A percentile compares a stretch with the other conserved stretches of the same genome.
Conservation (phyloP, 352 stramenopile genomes). For the Thalassiosira exigua region DNA sequence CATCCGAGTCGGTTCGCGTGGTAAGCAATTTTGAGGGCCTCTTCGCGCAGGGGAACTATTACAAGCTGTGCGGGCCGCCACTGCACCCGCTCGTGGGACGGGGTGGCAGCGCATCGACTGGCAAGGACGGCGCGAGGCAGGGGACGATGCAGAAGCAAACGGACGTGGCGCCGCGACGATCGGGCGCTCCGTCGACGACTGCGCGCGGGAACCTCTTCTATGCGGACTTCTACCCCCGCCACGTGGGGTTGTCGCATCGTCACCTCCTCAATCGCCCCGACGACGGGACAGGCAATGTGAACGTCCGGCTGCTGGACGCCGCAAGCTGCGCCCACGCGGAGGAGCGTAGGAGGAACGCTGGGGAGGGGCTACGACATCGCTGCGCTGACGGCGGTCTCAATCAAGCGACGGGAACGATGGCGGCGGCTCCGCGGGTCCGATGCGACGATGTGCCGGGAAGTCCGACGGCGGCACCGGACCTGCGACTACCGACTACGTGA, state of each 20-base stretch:
- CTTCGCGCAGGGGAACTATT: constrained; percentile 64
- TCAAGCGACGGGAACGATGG: constrained; percentile 58
- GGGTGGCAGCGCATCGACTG: constrained; percentile 24
- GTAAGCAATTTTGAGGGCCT: not conserved
- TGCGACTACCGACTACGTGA: constrained; percentile 80
- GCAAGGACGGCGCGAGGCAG: constrained; percentile 4
- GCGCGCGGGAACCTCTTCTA: constrained; percentile 54
- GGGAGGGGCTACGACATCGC: not conserved
- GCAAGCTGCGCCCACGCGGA: constrained; percentile 46
- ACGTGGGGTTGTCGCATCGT: constrained; percentile 39
- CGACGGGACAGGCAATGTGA: not conserved
- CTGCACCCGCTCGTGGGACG: constrained; percentile 44
- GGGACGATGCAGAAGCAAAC: not conserved
- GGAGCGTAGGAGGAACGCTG: not conserved
- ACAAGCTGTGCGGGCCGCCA: constrained; percentile 73
- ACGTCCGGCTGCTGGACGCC: constrained; percentile 50
- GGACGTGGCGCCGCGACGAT: no score
- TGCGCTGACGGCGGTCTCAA: not conserved
- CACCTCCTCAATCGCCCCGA: constrained; percentile 43
- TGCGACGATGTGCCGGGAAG: constrained; percentile 59
- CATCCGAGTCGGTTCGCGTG: no score
- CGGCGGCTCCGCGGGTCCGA: constrained; percentile 57
- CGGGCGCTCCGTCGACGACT: not conserved
- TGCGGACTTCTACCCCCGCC: constrained; percentile 45
- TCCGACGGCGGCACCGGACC: constrained; percentile 52